Base-by-base conservation (phyloP, 768 basidiomycete genomes). In the Tylopilus felleus region DNA sequence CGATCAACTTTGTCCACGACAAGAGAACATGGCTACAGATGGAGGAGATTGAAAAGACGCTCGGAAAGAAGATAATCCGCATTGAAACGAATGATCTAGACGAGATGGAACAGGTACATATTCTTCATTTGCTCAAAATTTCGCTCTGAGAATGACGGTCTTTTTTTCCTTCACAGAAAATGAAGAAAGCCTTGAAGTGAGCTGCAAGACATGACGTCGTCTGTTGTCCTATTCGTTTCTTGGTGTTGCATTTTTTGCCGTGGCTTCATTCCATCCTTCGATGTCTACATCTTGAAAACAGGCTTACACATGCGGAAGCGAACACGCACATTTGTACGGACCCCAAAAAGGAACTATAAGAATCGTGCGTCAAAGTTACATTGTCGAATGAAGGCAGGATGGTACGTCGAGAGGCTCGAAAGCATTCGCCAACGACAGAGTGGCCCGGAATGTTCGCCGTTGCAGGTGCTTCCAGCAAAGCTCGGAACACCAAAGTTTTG, bases 1-100 rank as follows among this genome's bases (percentile, higher is more conserved):
- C 94, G 31, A 91, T 99, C 67, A 97, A 97, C 71, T 98, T 99
- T 66, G 95, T 98, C 14, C 93, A 98, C 70, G 87, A 98, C 74
- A 77, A 85, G 67, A 77, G 76, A 69, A 93, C 94, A 7, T 94
- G 89, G 85, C 53, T 80, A 63, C 89, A 96, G 68, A 96, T 98
- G 86, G 81, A 95, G 61, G 78, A 81, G 65, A 97, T 99, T 55
- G 89, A 95, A 74, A 78, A 85, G 62, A 80, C 79, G 0, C 80
- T 93, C 3, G 84, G 86, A 14, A 85, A 80, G 71, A 78, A 81
- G 63, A 98, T 98, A 56, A 82, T 85, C 60, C 80, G 88, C 45
- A 91, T 98, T 61, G 86, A 91, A 69, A 97, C 95, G 2, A 77
- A 84, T 57, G 92, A 97, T 73, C 73, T 97, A 57, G 95, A 98